Evolutionary conservation across 768 basidiomycete genomes (phyloP).

Genomic region (Naganishia randhawae): DNA sequence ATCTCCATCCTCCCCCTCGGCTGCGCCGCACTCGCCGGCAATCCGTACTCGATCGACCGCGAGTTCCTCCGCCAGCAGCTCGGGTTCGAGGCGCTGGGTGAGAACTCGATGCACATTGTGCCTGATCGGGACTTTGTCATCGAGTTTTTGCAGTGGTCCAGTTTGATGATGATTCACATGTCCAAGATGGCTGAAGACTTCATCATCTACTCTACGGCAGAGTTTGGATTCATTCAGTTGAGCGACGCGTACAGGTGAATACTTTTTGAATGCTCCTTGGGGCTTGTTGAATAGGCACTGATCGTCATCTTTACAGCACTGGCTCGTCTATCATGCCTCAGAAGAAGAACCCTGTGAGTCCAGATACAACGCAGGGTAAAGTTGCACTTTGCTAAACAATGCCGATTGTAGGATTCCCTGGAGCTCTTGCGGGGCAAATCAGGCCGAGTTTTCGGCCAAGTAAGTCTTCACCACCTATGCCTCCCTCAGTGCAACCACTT

Average conservation of each 20-base stretch:
- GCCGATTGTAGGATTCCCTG: constrained; percentile 64
- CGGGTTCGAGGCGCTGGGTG: constrained; percentile 78
- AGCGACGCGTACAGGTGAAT: constrained; percentile 93
- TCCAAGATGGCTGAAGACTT: constrained; percentile 93
- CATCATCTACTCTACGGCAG: constrained; percentile 92
- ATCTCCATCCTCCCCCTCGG: constrained; percentile 91
- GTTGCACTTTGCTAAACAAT: neutral
- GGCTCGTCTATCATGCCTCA: constrained; percentile 99
- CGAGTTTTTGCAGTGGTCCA: constrained; percentile 96
- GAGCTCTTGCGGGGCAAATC: constrained; percentile 93
- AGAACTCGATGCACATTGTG: constrained; percentile 96
- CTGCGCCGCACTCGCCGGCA: constrained; percentile 90
- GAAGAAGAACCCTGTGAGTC: constrained; percentile 77
- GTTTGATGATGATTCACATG: constrained; percentile 85
- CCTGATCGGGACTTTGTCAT: constrained; percentile 95
- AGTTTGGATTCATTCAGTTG: constrained; percentile 93
- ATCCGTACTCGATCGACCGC: constrained; percentile 89
- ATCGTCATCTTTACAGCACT: constrained; percentile 60
- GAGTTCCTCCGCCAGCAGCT: constrained; percentile 87
- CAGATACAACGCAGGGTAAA: neutral
- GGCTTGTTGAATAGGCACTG: neutral
- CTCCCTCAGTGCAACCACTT: neutral
- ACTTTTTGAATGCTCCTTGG: neutral
- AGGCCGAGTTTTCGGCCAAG: constrained; percentile 89
- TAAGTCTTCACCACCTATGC: constrained; percentile 46